Percentiles rank a stretch among this genome's conserved stretches.
Conservation (phyloP, 2,329 filamentous ascomycete genomes). For the Fusarium citri region DNA sequence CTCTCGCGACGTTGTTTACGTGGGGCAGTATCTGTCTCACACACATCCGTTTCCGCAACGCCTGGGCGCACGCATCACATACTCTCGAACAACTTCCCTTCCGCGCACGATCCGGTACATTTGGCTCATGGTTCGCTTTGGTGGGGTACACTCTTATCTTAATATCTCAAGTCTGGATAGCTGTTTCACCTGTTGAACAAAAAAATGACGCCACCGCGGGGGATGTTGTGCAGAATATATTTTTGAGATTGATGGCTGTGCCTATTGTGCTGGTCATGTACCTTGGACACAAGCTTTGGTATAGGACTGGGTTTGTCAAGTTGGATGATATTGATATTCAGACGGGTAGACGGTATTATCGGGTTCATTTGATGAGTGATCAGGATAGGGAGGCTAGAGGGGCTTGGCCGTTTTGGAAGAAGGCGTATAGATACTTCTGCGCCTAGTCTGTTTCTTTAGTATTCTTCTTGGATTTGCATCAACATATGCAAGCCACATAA, state of each 20-base stretch:
- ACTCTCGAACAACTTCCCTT: conserved; percentile 82
- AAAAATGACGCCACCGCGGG: conserved; percentile 48
- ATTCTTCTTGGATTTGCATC: no score
- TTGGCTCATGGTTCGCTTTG: conserved; percentile 84
- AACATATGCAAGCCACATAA: not conserved
- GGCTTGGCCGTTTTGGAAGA: conserved; percentile 81
- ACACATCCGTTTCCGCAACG: conserved; percentile 90
- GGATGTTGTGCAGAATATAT: conserved; percentile 72
- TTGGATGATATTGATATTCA: conserved; percentile 84
- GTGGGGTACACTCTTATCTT: conserved; percentile 76
- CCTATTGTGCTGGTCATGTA: conserved; percentile 79
- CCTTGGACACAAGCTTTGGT: conserved; percentile 80
- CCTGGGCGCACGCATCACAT: conserved; percentile 76
- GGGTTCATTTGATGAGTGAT: conserved; percentile 79
- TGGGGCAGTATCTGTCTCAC: conserved; percentile 86
- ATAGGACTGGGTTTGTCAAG: conserved; percentile 60
- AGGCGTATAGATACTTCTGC: conserved; percentile 77
- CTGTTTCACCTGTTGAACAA: conserved; percentile 77
- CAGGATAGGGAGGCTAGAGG: conserved; percentile 81
- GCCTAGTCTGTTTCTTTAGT: not conserved
- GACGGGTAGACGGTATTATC: conserved; percentile 86
- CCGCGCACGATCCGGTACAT: conserved; percentile 78
- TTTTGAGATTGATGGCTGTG: conserved; percentile 75
- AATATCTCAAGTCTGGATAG: conserved; percentile 80
- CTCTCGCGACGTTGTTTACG: conserved; percentile 79